Conservation (phyloP, 139 green algal genomes). For the Picochlorum sp. region DNA sequence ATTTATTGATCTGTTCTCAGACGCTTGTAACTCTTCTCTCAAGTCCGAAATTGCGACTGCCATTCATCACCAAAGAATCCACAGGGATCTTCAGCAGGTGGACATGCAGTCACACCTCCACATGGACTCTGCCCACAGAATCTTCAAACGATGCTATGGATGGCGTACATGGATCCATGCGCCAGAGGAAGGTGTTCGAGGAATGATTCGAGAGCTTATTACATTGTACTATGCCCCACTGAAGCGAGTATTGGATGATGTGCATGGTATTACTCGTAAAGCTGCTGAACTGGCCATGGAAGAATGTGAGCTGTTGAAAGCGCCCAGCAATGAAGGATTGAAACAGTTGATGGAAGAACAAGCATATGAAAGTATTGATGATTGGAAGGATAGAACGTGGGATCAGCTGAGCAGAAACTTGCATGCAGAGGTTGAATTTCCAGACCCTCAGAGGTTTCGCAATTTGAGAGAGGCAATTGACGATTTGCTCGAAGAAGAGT, state of each 20-base stretch:
- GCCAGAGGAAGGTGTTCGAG: slow-evolving; percentile 14
- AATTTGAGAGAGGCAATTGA: neutral
- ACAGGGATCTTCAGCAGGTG: neutral
- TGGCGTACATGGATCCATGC: slow-evolving; percentile 2
- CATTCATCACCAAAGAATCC: slow-evolving; percentile 3
- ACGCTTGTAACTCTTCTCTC: neutral
- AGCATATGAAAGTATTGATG: neutral
- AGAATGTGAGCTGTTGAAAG: neutral
- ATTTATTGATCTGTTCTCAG: slow-evolving; percentile 3
- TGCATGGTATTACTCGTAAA: neutral
- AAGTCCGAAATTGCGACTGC: neutral
- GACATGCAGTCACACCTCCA: neutral
- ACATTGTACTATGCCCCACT: slow-evolving; percentile 1
- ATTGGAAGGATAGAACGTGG: slow-evolving; percentile 4
- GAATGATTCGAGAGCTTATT: neutral
- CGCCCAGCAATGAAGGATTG: neutral
- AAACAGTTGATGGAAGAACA: slow-evolving; percentile 5
- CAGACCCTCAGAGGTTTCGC: slow-evolving; percentile 5
- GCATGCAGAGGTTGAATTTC: slow-evolving; percentile 5
- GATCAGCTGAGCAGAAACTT: slow-evolving; percentile 10
- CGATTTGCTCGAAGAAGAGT: neutral
- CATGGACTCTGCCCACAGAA: neutral
- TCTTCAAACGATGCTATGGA: slow-evolving; percentile 11
- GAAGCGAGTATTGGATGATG: neutral
- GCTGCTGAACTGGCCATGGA: slow-evolving; percentile 2